Evolutionary conservation across 1,284 basidiomycete genomes (phyloP), one percentile per base, ranked within the genome.

Genomic region (Ceratobasidium sp.): DNA sequence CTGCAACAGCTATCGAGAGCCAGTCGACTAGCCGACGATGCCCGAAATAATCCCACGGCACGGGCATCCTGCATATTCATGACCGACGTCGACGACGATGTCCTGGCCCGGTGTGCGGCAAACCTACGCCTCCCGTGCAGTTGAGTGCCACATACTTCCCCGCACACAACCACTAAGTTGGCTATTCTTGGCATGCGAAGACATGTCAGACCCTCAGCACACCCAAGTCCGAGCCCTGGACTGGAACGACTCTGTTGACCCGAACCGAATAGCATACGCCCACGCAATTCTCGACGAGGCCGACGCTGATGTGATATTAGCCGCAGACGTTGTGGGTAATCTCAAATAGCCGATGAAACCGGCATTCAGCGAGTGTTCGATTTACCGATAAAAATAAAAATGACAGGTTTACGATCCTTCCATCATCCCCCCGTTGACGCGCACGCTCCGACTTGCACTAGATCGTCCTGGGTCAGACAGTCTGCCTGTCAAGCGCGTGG

Each of bases 401-500:
- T 39, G 7, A 22, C 24, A 93, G 92, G 87, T 91, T 2, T 93
- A 90, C 78, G 90, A 92, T 77, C 88, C 89, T 3, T 81, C 80
- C 13, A 83, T 92, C 56, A 86, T 92, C 49, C 85, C 86, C 5
- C 82, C 88, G 0, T 83, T 93, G 2, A 83, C 89, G 0, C 81
- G 83, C 3, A 85, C 86, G 1, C 80, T 93, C 7, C 78, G 77
- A 61, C 78, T 88, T n/a, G 76, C 76, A 34, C 74, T 78, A 6
- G 51, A 56, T 31, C 65, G 51, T 22, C 65, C 65, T 43, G 49
- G 63, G 16, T 2, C 43, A 48, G 27, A 41, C 66, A 0, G 62
- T 58, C n/a, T 9, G 24, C 16, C 48, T 22, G 16, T 7, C 19
- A 24, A 41, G 41, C 49, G 41, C 1, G 73, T 64, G 37, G 72